Evolutionary conservation across 306 rosid species (phyloP).

Genomic region (Prunus mume): DNA sequence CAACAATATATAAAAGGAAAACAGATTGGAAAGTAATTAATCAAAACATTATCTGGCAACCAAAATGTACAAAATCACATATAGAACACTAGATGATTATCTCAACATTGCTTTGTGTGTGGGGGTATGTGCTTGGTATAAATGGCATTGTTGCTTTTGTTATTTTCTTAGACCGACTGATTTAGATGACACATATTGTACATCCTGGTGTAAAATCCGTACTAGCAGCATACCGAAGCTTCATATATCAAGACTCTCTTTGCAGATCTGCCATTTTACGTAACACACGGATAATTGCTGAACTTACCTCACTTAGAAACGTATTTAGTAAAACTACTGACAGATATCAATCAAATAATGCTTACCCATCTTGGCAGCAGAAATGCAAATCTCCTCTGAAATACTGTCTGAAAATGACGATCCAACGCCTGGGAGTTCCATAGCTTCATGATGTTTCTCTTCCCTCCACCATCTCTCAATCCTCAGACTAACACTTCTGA

Average conservation of each 20-base stretch:
- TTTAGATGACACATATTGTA: not conserved
- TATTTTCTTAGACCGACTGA: not conserved
- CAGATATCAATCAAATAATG: conserved; percentile 21
- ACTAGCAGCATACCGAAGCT: not conserved
- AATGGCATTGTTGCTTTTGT: not conserved
- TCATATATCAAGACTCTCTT: no score
- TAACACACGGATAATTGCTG: not conserved
- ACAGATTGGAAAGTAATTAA: not conserved
- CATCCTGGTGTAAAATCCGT: not conserved
- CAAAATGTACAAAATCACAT: not conserved
- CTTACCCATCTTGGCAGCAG: conserved; percentile 99
- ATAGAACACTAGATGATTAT: not conserved
- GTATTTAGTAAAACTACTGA: not conserved
- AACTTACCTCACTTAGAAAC: not conserved
- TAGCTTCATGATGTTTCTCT: conserved; percentile 79
- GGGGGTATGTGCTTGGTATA: not conserved
- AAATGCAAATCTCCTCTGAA: conserved; percentile 90
- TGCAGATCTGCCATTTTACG: not conserved
- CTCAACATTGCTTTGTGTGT: not conserved
- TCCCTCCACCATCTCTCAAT: conserved; percentile 99
- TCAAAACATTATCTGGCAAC: not conserved
- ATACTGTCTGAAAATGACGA: conserved; percentile 75
- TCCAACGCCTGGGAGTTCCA: conserved; percentile 71
- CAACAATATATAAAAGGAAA: not conserved
- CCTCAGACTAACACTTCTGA: conserved; percentile 95